Evolutionary conservation across 352 stramenopile genomes (phyloP).

Genomic region (Pythium periplocum): DNA sequence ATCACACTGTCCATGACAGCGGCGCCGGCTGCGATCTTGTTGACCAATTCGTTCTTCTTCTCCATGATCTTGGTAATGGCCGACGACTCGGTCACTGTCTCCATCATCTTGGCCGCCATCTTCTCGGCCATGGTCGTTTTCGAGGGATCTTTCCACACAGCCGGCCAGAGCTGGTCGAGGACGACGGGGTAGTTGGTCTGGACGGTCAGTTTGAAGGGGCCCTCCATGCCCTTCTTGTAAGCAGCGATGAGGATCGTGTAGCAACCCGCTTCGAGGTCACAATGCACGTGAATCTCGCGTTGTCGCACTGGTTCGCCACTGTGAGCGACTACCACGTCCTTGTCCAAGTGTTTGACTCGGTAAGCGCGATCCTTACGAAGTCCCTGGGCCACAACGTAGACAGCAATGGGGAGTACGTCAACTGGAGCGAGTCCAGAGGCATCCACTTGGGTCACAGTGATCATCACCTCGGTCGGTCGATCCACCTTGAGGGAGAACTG

Average conservation of each 20-base stretch:
- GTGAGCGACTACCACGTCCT: conserved; percentile 72
- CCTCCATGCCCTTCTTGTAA: conserved; percentile 88
- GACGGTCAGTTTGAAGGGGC: conserved; percentile 81
- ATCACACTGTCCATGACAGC: conserved; percentile 65
- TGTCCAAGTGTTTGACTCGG: conserved; percentile 52
- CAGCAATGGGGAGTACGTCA: conserved; percentile 55
- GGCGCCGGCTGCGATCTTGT: conserved; percentile 58
- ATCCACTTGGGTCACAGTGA: conserved; percentile 86
- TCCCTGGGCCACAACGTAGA: conserved; percentile 62
- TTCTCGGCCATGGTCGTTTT: conserved; percentile 35
- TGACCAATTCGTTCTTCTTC: conserved; percentile 67
- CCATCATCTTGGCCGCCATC: conserved; percentile 60
- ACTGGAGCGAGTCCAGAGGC: conserved; percentile 49
- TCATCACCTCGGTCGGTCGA: conserved; percentile 75
- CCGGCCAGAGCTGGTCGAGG: conserved; percentile 76
- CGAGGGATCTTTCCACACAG: conserved; percentile 60
- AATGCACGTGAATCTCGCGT: conserved; percentile 77
- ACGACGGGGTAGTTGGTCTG: conserved; percentile 84
- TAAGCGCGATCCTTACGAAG: conserved; percentile 47
- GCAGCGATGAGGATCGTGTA: conserved; percentile 87
- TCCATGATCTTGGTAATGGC: conserved; percentile 49
- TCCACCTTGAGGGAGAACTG: conserved; percentile 79
- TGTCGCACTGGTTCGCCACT: conserved; percentile 65
- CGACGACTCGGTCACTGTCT: conserved; percentile 52
- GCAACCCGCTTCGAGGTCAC: conserved; percentile 58